phyloP scores from a whole-genome alignment of 495 filamentous ascomycete genomes.

The Cercophora samala region DNA sequence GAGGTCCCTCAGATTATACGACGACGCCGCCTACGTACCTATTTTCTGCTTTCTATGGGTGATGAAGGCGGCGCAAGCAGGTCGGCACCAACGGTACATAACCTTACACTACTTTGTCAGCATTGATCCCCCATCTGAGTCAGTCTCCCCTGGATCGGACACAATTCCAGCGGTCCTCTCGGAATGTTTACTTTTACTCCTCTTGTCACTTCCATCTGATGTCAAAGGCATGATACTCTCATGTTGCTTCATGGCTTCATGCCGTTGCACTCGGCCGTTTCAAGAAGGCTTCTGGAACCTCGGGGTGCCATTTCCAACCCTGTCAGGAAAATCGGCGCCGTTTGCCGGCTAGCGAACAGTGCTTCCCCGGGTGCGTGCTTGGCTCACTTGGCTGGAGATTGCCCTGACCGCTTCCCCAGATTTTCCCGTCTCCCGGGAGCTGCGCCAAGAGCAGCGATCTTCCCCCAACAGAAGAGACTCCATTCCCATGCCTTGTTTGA shows the following conservation, averaged over 20 bases:
- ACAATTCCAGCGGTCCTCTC: background rate
- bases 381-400: background rate
- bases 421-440: conserved; percentile 33
- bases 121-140: conserved; percentile 4
- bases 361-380: conserved; percentile 16
- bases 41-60: background rate
- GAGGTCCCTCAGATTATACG: background rate
- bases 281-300: conserved; percentile 36
- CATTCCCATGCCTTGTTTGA: conserved; percentile 4
- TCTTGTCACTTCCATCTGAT: conserved; percentile 9
- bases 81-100: background rate
- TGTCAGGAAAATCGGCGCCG: conserved; percentile 27
- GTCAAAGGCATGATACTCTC: conserved; percentile 11
- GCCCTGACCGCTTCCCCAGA: conserved; percentile 32
- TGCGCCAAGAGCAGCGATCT: conserved; percentile 19
- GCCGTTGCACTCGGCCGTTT: conserved; percentile 32
- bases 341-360: conserved; percentile 30
- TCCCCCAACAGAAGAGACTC: conserved; percentile 9
- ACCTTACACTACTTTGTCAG: too few species aligned
- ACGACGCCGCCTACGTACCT: background rate
- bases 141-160: background rate
- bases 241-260: conserved; percentile 14
- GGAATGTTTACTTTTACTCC: background rate
- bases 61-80: conserved; percentile 12
- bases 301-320: conserved; percentile 9